A percentile compares a stretch with the other conserved stretches of the same genome.
phyloP scores from a whole-genome alignment of 2,329 filamentous ascomycete species.

The Diaporthe sp. region DNA sequence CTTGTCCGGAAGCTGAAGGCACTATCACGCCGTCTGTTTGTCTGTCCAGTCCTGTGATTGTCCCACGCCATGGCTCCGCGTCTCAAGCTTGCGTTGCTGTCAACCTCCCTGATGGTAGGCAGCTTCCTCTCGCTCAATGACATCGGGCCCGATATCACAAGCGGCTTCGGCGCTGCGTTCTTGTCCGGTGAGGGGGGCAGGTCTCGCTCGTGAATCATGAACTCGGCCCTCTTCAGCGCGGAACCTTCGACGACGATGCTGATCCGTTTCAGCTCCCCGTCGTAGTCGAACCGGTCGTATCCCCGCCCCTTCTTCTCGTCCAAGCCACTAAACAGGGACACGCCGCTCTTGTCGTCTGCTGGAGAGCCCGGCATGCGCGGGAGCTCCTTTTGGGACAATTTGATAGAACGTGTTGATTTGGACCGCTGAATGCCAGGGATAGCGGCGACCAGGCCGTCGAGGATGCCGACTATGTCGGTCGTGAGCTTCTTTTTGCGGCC shows the following conservation, averaged over 20 bases:
- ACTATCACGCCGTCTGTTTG: constrained; percentile 8
- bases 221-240: constrained; percentile 17
- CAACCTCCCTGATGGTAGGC: constrained; percentile 26
- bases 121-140: neutral
- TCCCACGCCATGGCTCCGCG: neutral
- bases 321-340: neutral
- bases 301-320: constrained; percentile 9
- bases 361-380: neutral
- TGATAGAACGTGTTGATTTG: neutral
- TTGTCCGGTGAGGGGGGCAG: neutral
- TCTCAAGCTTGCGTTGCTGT: neutral
- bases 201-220: constrained; percentile 12
- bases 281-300: constrained; percentile 4
- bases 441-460: constrained; percentile 7
- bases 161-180: constrained; percentile 2
- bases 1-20: neutral
- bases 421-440: constrained; percentile 16
- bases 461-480: constrained; percentile 3
- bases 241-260: constrained; percentile 20
- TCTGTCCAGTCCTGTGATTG: neutral
- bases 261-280: constrained; percentile 26
- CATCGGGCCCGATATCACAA: neutral
- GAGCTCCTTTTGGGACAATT: neutral
- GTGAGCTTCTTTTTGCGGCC: constrained; percentile 15
- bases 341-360: neutral